Evolutionary conservation across 2,329 filamentous ascomycete genomes (phyloP), one percentile per base, ranked within the genome.

Genomic region (Cryphonectria parasitica): DNA sequence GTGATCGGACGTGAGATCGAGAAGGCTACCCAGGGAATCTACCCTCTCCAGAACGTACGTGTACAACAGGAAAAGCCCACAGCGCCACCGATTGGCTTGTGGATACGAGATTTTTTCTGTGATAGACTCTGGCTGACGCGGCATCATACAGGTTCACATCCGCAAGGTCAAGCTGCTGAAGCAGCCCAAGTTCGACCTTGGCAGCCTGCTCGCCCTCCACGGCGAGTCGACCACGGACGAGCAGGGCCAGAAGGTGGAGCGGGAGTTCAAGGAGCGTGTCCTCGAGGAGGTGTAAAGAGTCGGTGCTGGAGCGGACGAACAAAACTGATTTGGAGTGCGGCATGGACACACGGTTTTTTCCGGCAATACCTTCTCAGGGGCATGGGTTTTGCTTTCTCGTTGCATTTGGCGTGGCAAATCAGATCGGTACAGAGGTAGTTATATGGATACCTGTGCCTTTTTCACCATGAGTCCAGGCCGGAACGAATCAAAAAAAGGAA

Each of bases 131-230:
- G 68, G 73, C 74, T 75, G 74, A 74, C 73, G 45, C 62, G 41
- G 54, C 56, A 25, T 64, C 22, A 19, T 25, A 75, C 78, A 98
- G 95, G 95, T 98, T 81, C 96, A 99, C 89, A 97, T 99, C 86
- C 95, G 96, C 86, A 99, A 99, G 91, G 95, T 99, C 82, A 99
- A 99, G 92, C 93, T 99, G 79, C 89, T 99, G 79, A 99, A 99
- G 92, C 85, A 91, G 77, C 96, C 96, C 82, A 99, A 99, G 90
- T 98, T 99, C 88, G 96, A 99, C 83, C 92, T 99, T 77, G 96
- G 96, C 85, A 92, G 93, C 79, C 90, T 99, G 78, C 92, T 99
- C 85, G 92, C 92, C 84, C 92, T 99, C 80, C 96, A 99, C 88
- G 96, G 96, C 86, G 96, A 99, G 90, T 97, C 95, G 74, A 91